Evolutionary conservation across 805 yeast species (phyloP).

Genomic region (Saccharomyces eubayanus): DNA sequence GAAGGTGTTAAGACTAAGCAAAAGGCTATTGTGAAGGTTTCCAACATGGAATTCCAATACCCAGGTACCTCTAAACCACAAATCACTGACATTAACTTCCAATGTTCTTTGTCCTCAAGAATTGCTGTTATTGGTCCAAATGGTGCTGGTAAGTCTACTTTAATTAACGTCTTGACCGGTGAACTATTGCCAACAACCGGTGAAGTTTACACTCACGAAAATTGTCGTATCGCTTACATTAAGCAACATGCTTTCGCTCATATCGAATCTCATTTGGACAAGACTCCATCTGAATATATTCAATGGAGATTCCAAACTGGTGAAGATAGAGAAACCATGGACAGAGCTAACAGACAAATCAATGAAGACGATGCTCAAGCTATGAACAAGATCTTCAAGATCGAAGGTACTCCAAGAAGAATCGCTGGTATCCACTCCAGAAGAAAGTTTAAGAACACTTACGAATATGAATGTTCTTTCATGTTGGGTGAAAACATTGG

Average conservation of each 20-base stretch:
- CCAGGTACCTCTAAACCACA: conserved; percentile 98
- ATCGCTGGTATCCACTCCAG: conserved; percentile 88
- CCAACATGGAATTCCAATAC: conserved; percentile 97
- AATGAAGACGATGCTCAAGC: conserved; percentile 94
- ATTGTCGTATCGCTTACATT: conserved; percentile 99
- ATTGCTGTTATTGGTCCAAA: conserved; percentile 99
- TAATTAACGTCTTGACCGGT: conserved; percentile 98
- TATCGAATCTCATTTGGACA: conserved; percentile 96
- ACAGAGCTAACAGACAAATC: conserved; percentile 98
- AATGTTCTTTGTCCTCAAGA: conserved; percentile 98
- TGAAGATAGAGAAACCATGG: conserved; percentile 99
- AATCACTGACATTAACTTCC: conserved; percentile 86
- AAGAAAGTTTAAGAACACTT: conserved; percentile 99
- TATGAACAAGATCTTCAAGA: conserved; percentile 98
- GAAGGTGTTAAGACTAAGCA: conserved; percentile 99
- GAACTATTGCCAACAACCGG: conserved; percentile 96
- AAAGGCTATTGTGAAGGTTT: conserved; percentile 98
- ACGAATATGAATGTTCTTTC: conserved; percentile 99
- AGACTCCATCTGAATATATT: conserved; percentile 99
- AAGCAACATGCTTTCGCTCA: conserved; percentile 99
- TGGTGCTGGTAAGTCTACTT: conserved; percentile 99
- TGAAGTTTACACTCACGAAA: conserved; percentile 99
- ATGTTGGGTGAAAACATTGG: conserved; percentile 96
- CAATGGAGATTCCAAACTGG: conserved; percentile 99
- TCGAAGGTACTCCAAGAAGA: conserved; percentile 98